Base-by-base conservation (phyloP, 257 asterid genomes). In the Nicotiana noctiflora region DNA sequence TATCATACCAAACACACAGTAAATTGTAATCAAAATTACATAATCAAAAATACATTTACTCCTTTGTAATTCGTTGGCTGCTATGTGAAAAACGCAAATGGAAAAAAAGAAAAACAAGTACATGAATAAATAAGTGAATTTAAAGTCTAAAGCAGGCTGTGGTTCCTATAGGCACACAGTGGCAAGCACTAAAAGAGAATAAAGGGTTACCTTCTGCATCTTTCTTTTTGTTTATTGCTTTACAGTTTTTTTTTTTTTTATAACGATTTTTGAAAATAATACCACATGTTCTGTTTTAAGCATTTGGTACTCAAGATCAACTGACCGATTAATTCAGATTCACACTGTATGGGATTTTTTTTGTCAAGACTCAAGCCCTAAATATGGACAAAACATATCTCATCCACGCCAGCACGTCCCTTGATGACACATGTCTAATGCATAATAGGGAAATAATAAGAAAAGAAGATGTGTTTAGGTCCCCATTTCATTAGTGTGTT, bases 181-280 rank as follows among this genome's bases (percentile, higher is more conserved):
- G 65, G 57, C 46, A 31, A 56, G 65, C 81, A 57, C 23, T 34
- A 49, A 40, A 44, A 53, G 67, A 75, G 85, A 85, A 87, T 82
- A 85, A 89, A 86, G 90, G 83, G 79, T 80, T 81, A 62, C 67
- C 85, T 80, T 79, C 82, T n/a, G 80, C 70, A 84, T 75, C 90
- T 87, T 86, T 89, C 90, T 86, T 84, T 88, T 83, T 84, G 65
- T 82, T 82, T 81, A 12, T 57, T 64, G 19, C 61, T 75, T 9
- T 82, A 27, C 85, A 85, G 8, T 7, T 82, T 68, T 53, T 76
- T 85, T 76, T 40, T 44, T 19, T 57, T n/a, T n/a, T n/a, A n/a
- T 32, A n/a, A 61, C 4, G 27, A 12, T 23, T 4, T 62, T 23
- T 11, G 68, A 25, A 62, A 62, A 62, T 25, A 62, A 40, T 40